Conservation (phyloP, 2,329 filamentous ascomycete species). For the Clarireedia hainanense region DNA sequence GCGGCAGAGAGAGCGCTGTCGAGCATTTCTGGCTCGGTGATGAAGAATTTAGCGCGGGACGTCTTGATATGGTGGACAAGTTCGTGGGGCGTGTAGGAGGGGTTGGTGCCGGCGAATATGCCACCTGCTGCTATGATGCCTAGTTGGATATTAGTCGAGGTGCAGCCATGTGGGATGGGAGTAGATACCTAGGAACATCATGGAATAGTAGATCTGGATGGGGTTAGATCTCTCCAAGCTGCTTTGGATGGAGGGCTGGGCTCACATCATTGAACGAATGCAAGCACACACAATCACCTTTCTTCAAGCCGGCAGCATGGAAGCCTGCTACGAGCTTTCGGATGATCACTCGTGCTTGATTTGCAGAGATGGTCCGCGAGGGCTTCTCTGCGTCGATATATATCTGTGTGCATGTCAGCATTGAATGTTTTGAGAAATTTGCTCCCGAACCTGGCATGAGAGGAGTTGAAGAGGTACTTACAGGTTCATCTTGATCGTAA, state of each 20-base stretch:
- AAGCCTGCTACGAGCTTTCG: conserved; percentile 24
- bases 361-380: conserved; percentile 21
- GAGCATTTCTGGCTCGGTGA: conserved; percentile 22
- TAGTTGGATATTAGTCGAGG: not conserved
- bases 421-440: not conserved
- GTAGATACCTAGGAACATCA: conserved; percentile 17
- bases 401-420: conserved; percentile 16
- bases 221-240: not conserved
- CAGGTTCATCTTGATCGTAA: conserved; percentile 21
- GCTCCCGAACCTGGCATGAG: not conserved
- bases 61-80: conserved; percentile 25
- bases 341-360: conserved; percentile 19
- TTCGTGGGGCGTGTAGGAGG: conserved; percentile 25
- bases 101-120: conserved; percentile 24
- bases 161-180: not conserved
- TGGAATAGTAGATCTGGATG: conserved; percentile 21
- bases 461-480: conserved; percentile 6
- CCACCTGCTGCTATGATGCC: conserved; percentile 25
- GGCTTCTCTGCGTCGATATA: conserved; percentile 22
- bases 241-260: not conserved
- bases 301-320: conserved; percentile 20
- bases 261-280: conserved; percentile 27
- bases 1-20: conserved; percentile 15
- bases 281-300: conserved; percentile 26
- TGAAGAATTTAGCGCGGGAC: conserved; percentile 20